These are phyloP conservation scores for Phialophora expanda DNA, from an alignment of 2,329 filamentous ascomycete species.

Conservation along the genomic window DNA sequence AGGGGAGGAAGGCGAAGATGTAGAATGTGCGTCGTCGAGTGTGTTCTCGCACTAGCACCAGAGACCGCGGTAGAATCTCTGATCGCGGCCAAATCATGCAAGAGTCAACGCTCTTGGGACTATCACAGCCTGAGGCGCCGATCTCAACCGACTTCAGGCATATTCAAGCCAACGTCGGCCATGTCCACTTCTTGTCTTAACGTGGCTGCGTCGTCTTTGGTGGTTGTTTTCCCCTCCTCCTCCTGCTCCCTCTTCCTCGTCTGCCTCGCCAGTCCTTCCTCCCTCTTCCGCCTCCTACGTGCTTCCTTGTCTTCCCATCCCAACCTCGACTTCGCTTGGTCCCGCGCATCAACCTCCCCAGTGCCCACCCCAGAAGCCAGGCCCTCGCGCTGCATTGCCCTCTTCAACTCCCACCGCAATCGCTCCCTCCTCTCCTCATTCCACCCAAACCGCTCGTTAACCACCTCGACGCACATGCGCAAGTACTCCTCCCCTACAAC, in stretches of 20 bases:
- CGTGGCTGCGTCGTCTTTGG: neutral
- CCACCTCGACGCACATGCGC: conserved; percentile 67
- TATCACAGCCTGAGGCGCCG: neutral
- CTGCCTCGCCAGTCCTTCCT: conserved; percentile 49
- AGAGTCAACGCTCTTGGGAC: neutral
- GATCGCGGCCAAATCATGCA: neutral
- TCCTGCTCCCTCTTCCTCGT: conserved; percentile 30
- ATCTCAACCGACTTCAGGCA: neutral
- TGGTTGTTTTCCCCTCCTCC: neutral
- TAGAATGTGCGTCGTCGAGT: neutral
- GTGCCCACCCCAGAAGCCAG: neutral
- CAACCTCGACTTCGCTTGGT: neutral
- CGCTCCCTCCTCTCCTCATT: conserved; percentile 50
- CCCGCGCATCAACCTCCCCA: conserved; percentile 12
- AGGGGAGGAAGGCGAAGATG: conserved; percentile 29
- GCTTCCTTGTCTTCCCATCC: conserved; percentile 41
- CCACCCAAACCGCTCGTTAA: conserved; percentile 64
- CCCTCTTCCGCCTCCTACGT: conserved; percentile 49
- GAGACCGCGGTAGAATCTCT: neutral
- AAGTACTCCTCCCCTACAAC: conserved; percentile 72
- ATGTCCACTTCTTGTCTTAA: neutral
- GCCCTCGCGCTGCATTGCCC: conserved; percentile 35
- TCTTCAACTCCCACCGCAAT: conserved; percentile 37
- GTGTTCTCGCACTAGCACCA: neutral
- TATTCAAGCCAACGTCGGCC: neutral